phyloP scores from a whole-genome alignment of 352 stramenopile genomes.

The Phytophthora agathidicida region DNA sequence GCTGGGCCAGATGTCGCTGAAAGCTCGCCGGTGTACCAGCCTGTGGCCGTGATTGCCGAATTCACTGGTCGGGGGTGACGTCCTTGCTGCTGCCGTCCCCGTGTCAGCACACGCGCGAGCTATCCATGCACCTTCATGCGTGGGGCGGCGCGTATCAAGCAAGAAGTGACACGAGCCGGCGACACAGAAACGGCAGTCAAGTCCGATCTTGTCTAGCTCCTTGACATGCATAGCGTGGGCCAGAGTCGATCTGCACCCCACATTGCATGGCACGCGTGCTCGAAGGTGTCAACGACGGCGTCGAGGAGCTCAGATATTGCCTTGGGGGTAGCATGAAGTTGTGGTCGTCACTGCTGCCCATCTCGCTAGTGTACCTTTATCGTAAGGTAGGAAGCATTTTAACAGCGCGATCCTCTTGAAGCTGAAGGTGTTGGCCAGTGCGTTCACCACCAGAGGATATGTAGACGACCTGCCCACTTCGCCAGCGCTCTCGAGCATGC shows the following conservation, averaged over 20 bases:
- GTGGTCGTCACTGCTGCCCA: neutral
- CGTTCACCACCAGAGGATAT: too few relatives aligned
- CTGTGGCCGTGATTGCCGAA: slow-evolving; percentile 5
- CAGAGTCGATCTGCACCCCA: neutral
- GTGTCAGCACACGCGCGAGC: neutral
- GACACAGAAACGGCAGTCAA: neutral
- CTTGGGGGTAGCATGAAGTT: too few relatives aligned
- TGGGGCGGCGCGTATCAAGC: slow-evolving; percentile 14
- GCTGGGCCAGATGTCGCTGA: slow-evolving; percentile 11
- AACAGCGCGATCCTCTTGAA: too few relatives aligned
- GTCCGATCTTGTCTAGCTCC: neutral
- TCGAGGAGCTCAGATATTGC: too few relatives aligned
- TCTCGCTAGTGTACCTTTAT: too few relatives aligned
- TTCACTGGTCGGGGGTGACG: slow-evolving; percentile 13
- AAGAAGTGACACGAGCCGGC: slow-evolving; percentile 10
- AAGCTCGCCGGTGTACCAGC: slow-evolving; percentile 1
- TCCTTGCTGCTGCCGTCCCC: neutral
- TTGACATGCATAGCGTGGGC: slow-evolving; percentile 13
- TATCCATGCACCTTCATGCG: slow-evolving; percentile 4
- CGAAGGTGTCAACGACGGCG: too few relatives aligned
- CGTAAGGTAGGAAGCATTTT: too few relatives aligned
- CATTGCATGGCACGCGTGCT: too few relatives aligned
- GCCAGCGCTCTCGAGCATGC: too few relatives aligned
- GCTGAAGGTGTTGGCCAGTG: too few relatives aligned
- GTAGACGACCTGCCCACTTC: too few relatives aligned